Base-by-base conservation (phyloP, 371 early-diverging fungal genomes). In the Rhizomucor miehei region DNA sequence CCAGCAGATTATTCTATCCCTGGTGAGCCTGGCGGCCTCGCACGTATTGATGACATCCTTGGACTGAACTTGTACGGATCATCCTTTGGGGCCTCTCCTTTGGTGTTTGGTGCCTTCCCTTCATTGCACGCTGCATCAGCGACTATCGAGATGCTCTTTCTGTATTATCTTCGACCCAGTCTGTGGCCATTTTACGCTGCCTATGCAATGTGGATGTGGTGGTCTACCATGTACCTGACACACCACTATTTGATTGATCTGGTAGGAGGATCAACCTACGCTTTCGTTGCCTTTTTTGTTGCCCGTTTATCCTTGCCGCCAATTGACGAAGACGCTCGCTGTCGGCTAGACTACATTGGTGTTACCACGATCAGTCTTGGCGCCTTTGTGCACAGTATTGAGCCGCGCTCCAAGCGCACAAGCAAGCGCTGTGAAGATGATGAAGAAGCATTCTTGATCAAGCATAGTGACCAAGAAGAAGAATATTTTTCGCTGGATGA, bases 71-170 rank as follows among this genome's bases (percentile, higher is more conserved):
- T 86, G 45, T 89, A 88, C 73, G 77, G 77, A 10, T 73, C 71
- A 9, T 77, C 85, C 10, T 89, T 89, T 72, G 79, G 82, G 2
- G 75, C 69, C n/a, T 87, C 87, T 2, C 88, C 89, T n/a, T 51
- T 86, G 24, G 88, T 88, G 40, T 89, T 88, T 71, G 89, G 89
- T 8, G 88, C 89, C 2, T 84, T 87, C 61, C 89, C 89, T 23
- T 86, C 87, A 16, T 74, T 89, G 24, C 89, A 89, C 61, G 82
- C 87, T 12, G 89, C 79, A 21, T 84, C 82, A 62, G 89, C 89
- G 1, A 81, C 82, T 12, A 66, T 86, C n/a, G 71, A 83, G 39
- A 81, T 82, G 65, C 60, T 85, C 40, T 88, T 88, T 66, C 52
- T 82, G 23, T 63, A 64, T 35, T 77, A 73, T 25, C 54, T 84